Evolutionary conservation across 2,329 filamentous ascomycete genomes (phyloP), one percentile per base, ranked within the genome.

Genomic region (Ophiocordyceps unilateralis): DNA sequence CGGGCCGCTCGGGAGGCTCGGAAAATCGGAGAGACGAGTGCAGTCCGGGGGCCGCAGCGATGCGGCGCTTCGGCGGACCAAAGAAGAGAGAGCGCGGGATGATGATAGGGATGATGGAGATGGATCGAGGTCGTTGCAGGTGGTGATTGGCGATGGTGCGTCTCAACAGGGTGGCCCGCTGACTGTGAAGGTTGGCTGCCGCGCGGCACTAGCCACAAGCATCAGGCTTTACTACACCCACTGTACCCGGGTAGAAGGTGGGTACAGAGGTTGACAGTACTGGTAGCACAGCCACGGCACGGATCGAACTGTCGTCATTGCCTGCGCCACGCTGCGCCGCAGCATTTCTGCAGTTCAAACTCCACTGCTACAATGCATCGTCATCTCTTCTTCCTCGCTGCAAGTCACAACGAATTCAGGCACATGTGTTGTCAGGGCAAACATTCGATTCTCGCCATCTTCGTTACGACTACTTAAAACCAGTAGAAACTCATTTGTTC

Each of bases 401-500:
- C n/a, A n/a, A n/a, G n/a, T n/a, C n/a, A n/a, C n/a, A n/a, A n/a
- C n/a, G n/a, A n/a, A n/a, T n/a, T n/a, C n/a, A n/a, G n/a, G n/a
- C n/a, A n/a, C n/a, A n/a, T n/a, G n/a, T n/a, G n/a, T n/a, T n/a
- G n/a, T n/a, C n/a, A n/a, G n/a, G n/a, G n/a, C n/a, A 6, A 15
- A 32, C 15, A 11, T 15, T 32, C 11, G 12, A 15, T 32, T 12
- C 30, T 15, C 30, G 6, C 15, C 11, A 6, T n/a, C 30, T n/a
- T n/a, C 11, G 15, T n/a, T 12, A 15, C 28, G 10, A 32, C 5
- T 11, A 26, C n/a, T n/a, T 32, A 10, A 34, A 9, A 17, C 15
- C 15, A 5, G 9, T 9, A 17, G 15, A 7, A n/a, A 3, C 14
- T 34, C 26, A 17, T 55, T 81, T 76, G 66, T 84, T 84, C 58